These are phyloP conservation scores for Peronospora farinosa DNA, from an alignment of 352 stramenopile species.

Conservation along the genomic window DNA sequence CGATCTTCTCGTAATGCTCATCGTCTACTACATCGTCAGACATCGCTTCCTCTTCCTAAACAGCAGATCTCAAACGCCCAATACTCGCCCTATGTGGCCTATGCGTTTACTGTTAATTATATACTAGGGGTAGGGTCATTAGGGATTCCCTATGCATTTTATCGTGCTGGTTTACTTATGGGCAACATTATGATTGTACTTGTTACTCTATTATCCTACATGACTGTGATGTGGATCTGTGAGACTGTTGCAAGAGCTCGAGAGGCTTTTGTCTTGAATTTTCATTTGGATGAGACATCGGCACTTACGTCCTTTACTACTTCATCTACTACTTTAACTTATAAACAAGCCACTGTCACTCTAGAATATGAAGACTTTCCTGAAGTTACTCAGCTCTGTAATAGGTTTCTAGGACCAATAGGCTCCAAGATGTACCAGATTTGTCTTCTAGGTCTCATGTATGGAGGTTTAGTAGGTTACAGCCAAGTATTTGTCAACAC, in stretches of 20 bases:
- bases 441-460: slow-evolving; percentile 85
- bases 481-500: slow-evolving; percentile 89
- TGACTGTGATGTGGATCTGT: slow-evolving; percentile 88
- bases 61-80: slow-evolving; percentile 20
- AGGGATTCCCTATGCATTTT: slow-evolving; percentile 85
- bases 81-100: slow-evolving; percentile 75
- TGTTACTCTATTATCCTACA: slow-evolving; percentile 79
- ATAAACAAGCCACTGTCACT: slow-evolving; percentile 5
- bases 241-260: slow-evolving; percentile 61
- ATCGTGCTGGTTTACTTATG: slow-evolving; percentile 66
- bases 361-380: slow-evolving; percentile 55
- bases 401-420: slow-evolving; percentile 55
- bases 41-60: slow-evolving; percentile 41
- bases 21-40: slow-evolving; percentile 54
- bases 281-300: slow-evolving; percentile 32
- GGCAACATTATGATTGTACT: slow-evolving; percentile 66
- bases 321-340: no score
- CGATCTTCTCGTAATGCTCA: slow-evolving; percentile 64
- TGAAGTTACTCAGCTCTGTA: slow-evolving; percentile 74
- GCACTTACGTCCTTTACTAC: slow-evolving; percentile 16
- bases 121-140: slow-evolving; percentile 88
- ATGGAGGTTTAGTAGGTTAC: slow-evolving; percentile 83
- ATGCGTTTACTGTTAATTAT: slow-evolving; percentile 90
- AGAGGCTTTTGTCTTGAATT: slow-evolving; percentile 34
- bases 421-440: slow-evolving; percentile 78